Evolutionary conservation across 169 alveolate species (phyloP).

Genomic region (Cryptosporidium muris): DNA sequence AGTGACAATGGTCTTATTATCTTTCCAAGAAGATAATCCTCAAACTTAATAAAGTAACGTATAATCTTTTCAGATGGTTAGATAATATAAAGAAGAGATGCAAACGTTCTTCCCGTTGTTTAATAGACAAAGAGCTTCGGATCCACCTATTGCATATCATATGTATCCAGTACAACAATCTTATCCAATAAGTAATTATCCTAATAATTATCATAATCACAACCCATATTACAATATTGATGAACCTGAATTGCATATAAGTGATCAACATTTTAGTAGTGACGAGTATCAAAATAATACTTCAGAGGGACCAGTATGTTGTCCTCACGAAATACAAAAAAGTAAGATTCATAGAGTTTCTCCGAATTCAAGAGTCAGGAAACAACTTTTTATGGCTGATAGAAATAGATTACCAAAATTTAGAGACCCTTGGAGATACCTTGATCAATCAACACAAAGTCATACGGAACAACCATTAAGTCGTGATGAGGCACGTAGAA

Average conservation of each 20-base stretch:
- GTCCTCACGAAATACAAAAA: conserved; percentile 58
- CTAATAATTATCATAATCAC: no score
- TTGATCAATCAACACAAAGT: conserved; percentile 4
- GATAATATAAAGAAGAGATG: no score
- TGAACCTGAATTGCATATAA: background rate
- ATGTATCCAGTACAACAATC: no score
- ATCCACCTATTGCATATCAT: no score
- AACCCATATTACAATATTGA: background rate
- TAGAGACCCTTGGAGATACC: conserved; percentile 39
- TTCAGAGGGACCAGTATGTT: conserved; percentile 31
- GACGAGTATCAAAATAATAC: background rate
- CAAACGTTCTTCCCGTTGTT: no score
- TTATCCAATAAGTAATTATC: no score
- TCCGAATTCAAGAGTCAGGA: conserved; percentile 24
- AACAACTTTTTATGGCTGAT: conserved; percentile 13
- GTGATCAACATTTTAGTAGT: background rate
- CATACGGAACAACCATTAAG: conserved; percentile 39
- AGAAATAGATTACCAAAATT: conserved; percentile 45
- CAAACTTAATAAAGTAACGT: no score
- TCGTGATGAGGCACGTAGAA: conserved; percentile 58
- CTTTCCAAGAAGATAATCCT: no score
- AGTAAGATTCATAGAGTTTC: conserved; percentile 23
- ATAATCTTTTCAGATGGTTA: no score
- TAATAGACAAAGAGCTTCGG: no score
- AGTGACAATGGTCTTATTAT: no score